A percentile compares a stretch with the other conserved stretches of the same genome.
phyloP scores from a whole-genome alignment of 345 rosid genomes.

The Aquilaria yunnanensis region DNA sequence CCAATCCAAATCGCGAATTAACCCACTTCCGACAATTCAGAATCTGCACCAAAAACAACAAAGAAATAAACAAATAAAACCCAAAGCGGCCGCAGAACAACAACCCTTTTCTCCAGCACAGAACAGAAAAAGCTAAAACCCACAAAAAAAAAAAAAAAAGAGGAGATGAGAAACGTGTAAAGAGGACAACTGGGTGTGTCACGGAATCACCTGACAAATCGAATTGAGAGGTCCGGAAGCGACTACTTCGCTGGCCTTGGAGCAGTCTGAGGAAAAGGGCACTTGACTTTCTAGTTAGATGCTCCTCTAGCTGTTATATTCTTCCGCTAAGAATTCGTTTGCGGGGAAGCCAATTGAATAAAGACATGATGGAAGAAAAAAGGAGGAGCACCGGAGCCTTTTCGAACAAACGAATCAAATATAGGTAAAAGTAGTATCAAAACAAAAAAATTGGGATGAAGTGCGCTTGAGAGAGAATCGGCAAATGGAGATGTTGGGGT shows the following conservation, averaged over 20 bases:
- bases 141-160: neutral
- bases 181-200: conserved; percentile 17
- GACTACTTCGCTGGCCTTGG: neutral
- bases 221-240: conserved; percentile 6
- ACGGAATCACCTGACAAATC: conserved; percentile 20
- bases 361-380: conserved; percentile 7
- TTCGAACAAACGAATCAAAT: neutral
- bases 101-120: conserved; percentile 5
- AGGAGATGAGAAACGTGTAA: neutral
- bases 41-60: conserved; percentile 17
- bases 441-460: neutral
- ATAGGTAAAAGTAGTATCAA: neutral
- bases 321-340: conserved; percentile 3
- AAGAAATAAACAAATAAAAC: conserved; percentile 2
- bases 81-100: conserved; percentile 12
- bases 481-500: neutral
- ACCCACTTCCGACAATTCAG: conserved; percentile 14
- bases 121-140: conserved; percentile 8
- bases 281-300: conserved; percentile 2
- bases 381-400: neutral
- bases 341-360: conserved; percentile 24
- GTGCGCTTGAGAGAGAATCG: neutral
- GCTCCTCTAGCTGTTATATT: neutral
- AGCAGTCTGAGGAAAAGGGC: neutral
- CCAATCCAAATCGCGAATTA: conserved; percentile 12